Percentiles rank a stretch among this genome's conserved stretches.
These are phyloP conservation scores for Magnolia officinalis DNA, from an alignment of 164 flowering plant genomes.

Conservation along the genomic window DNA sequence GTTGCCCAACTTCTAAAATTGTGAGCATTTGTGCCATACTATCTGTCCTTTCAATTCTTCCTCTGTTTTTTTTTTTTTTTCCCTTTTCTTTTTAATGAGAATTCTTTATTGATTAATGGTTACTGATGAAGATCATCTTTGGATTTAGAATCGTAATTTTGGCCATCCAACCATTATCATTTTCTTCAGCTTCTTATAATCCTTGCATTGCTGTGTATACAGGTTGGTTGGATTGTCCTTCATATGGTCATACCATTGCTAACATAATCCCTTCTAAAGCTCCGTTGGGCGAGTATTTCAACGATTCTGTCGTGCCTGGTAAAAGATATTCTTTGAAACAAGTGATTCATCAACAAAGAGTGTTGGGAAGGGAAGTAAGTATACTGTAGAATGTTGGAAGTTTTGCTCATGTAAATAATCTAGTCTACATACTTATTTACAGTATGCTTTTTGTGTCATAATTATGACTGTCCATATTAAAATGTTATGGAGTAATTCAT, in stretches of 20 bases:
- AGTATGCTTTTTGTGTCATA: too few species aligned
- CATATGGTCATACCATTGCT: constrained; percentile 56
- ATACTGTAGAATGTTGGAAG: neutral
- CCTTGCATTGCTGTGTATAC: constrained; percentile 9
- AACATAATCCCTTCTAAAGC: constrained; percentile 84
- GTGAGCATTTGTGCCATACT: neutral
- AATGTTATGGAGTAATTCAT: too few species aligned
- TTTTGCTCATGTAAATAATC: neutral
- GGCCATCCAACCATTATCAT: neutral
- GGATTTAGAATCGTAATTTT: neutral
- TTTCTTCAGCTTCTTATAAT: neutral
- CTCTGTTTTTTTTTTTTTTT: too few species aligned
- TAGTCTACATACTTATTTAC: neutral
- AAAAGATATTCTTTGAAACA: constrained; percentile 86
- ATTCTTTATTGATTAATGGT: too few species aligned
- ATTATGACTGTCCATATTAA: too few species aligned
- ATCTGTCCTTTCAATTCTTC: neutral
- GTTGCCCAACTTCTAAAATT: neutral
- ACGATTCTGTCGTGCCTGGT: constrained; percentile 68
- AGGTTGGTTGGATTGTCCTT: constrained; percentile 97
- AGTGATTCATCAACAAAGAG: constrained; percentile 78
- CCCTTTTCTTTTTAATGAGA: neutral
- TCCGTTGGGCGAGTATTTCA: constrained; percentile 77
- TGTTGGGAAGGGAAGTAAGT: constrained; percentile 62
- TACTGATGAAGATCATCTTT: neutral